Base-by-base conservation (phyloP, 805 yeast species). In the Candida khao-thaluensis region DNA sequence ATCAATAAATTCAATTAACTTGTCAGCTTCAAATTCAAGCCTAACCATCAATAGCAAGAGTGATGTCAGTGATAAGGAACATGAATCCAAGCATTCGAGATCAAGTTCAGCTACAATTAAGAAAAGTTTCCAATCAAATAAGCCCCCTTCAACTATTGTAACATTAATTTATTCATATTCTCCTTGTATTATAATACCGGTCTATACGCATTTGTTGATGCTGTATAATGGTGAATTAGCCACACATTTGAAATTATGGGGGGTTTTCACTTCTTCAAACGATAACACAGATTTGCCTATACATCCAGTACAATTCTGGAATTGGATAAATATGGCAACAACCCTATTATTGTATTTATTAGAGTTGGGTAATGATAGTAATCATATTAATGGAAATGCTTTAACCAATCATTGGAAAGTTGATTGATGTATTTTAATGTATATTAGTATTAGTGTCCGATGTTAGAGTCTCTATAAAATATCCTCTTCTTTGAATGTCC, bases 291-390 rank as follows among this genome's bases (percentile, higher is more conserved):
- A 41, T 9, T 26, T 44, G 17, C 47, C 51, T n/a, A 72, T 75
- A 18, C 79, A 81, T 56, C 83, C 96, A n/a, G 85, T 95, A 87
- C 89, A 88, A 53, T 85, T 93, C 57, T 91, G 99, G 98, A 87
- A 90, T 53, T 91, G 98, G 98, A 77, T 86, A 42, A 91, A 91
- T 57, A 85, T 91, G 69, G 80, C 83, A 49, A 74, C 83, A 38
- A 85, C 95, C 8, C 65, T 93, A 41, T 66, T 79, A n/a, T 69
- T 93, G 18, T 91, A 91, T 60, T 81, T 83, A 21, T 69, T 85
- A 33, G 99, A 91, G 63, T 68, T 80, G 49, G 70, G 72, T 12
- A 61, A 62, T 44, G 51, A 54, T 37, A 53, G 54, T 23, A 51
- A 54, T 29, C 40, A 60, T 14, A 56, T 55, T 17, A 59, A 60